Evolutionary conservation across 768 basidiomycete species (phyloP).

Genomic region (Tulasnella sp.): DNA sequence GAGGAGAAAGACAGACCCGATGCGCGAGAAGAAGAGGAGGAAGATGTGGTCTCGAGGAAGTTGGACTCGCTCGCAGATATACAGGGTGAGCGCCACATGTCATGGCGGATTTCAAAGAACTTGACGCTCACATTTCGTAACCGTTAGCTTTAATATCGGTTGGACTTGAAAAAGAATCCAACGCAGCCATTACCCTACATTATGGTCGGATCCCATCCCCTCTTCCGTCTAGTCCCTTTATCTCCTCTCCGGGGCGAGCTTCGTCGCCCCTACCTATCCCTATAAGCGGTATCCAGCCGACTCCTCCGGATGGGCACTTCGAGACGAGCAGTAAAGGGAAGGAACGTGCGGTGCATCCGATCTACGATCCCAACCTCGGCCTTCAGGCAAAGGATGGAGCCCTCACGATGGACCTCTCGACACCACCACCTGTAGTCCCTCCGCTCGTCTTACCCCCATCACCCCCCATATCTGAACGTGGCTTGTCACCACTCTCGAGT

Average conservation of each 20-base stretch:
- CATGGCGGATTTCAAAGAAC: not conserved
- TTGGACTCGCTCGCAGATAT: conserved; percentile 42
- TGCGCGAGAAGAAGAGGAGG: conserved; percentile 50
- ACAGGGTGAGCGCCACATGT: conserved; percentile 33
- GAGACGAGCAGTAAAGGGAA: conserved; percentile 38
- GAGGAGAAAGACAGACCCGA: conserved; percentile 37
- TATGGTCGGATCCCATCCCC: conserved; percentile 12
- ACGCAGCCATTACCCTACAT: conserved; percentile 41
- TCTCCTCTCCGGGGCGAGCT: conserved; percentile 11
- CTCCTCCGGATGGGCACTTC: conserved; percentile 39
- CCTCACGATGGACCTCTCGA: conserved; percentile 27
- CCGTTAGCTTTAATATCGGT: conserved; percentile 54
- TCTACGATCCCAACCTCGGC: conserved; percentile 35
- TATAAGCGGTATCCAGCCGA: conserved; percentile 27
- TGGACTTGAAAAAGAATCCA: conserved; percentile 52
- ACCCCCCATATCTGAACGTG: conserved; percentile 53
- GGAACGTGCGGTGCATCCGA: conserved; percentile 29
- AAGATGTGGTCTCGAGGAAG: conserved; percentile 56
- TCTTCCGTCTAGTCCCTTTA: not conserved
- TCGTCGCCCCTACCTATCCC: not conserved
- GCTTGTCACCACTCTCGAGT: conserved; percentile 46
- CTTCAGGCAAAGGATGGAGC: conserved; percentile 33
- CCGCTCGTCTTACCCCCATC: conserved; percentile 47
- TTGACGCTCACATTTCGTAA: conserved; percentile 39
- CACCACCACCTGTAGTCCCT: conserved; percentile 35